These are phyloP conservation scores for Aspergillus japonicus DNA, from an alignment of 2,329 filamentous ascomycete genomes.

Conservation along the genomic window DNA sequence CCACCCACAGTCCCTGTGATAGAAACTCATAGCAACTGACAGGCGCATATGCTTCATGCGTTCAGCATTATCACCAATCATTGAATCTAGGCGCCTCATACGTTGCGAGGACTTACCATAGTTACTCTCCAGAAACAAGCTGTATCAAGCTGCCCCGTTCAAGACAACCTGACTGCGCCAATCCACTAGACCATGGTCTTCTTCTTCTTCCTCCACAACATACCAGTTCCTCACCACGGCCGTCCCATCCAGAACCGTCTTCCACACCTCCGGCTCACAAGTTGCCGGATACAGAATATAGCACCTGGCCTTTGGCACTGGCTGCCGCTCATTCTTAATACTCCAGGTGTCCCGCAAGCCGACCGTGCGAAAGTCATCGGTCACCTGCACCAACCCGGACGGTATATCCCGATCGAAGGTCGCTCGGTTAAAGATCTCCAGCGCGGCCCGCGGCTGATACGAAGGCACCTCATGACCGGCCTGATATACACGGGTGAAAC, in stretches of 20 bases:
- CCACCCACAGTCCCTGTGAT: too few species aligned
- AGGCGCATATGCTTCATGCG: too few species aligned
- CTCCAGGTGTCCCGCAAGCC: background rate
- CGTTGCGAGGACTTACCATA: too few species aligned
- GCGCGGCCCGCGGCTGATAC: constrained; percentile 41
- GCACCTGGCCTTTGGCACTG: background rate
- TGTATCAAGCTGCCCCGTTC: background rate
- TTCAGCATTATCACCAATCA: too few species aligned
- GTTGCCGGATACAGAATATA: background rate
- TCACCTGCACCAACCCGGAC: background rate
- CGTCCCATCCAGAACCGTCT: background rate
- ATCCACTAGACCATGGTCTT: too few species aligned
- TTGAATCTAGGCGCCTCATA: too few species aligned
- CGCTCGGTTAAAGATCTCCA: constrained; percentile 6
- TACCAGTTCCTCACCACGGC: constrained; percentile 1
- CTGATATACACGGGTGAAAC: constrained; percentile 40
- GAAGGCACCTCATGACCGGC: constrained; percentile 54
- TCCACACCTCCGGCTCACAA: background rate
- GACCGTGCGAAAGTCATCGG: background rate
- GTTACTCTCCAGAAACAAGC: too few species aligned
- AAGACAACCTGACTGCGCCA: background rate
- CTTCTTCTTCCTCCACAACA: background rate
- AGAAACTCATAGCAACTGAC: too few species aligned
- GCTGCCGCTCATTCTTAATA: background rate
- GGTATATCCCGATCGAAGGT: constrained; percentile 1